Percentiles rank a stretch among this genome's conserved stretches.
These are phyloP conservation scores for Phytophthora pinifolia DNA, from an alignment of 352 stramenopile genomes.

Conservation along the genomic window DNA sequence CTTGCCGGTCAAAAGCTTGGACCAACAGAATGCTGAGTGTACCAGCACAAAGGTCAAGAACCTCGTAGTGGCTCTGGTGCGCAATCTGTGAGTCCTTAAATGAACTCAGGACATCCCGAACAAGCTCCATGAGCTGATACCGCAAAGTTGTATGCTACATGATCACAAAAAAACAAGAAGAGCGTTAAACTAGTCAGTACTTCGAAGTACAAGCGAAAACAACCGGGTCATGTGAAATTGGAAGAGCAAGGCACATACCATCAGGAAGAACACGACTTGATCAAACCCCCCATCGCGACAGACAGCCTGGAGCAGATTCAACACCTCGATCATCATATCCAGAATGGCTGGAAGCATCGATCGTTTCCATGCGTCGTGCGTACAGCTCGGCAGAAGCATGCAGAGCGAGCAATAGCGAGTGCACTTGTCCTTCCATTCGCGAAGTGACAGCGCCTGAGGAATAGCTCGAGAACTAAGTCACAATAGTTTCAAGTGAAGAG, in stretches of 20 bases:
- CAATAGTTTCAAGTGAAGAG: background rate
- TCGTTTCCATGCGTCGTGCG: conserved; percentile 25
- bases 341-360: conserved; percentile 42
- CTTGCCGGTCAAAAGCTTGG: conserved; percentile 20
- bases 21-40: conserved; percentile 29
- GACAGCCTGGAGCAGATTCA: conserved; percentile 40
- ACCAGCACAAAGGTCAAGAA: conserved; percentile 28
- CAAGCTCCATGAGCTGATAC: conserved; percentile 42
- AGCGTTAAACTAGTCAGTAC: background rate
- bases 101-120: conserved; percentile 37
- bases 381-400: conserved; percentile 26
- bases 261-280: conserved; percentile 31
- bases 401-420: conserved; percentile 28
- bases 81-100: no score
- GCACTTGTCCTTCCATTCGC: conserved; percentile 36
- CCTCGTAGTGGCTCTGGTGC: conserved; percentile 30
- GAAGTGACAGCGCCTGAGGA: conserved; percentile 44
- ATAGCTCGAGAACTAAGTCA: background rate
- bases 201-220: background rate
- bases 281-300: conserved; percentile 21
- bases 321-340: conserved; percentile 36
- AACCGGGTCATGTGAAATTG: background rate
- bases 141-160: conserved; percentile 48
- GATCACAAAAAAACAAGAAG: background rate
- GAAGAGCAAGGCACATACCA: conserved; percentile 22